Evolutionary conservation across 2,329 filamentous ascomycete species (phyloP), one percentile per base, ranked within the genome.

Genomic region (Diaporthe capsici): DNA sequence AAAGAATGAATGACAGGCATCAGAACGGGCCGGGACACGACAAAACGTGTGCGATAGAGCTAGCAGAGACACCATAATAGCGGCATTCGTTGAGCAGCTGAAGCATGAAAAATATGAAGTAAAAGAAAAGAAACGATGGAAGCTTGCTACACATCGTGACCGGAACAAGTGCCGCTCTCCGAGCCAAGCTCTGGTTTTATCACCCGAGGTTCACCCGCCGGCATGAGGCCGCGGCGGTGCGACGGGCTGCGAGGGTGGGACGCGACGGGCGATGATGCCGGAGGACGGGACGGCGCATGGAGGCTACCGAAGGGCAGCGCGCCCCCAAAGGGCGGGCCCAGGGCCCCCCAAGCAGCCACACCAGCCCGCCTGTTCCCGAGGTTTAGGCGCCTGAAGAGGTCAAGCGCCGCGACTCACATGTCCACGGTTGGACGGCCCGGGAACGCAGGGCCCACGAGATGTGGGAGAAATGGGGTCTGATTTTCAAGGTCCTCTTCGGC

Each of bases 121-220:
- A 9, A n/a, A n/a, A 65, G 57, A 34, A 49, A 31, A 65, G 39
- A 12, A 49, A 49, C 25, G 15, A 4, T n/a, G 8, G 8, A 34
- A 65, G 61, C 28, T 34, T 70, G 53, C 67, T 31, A 28, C 31
- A 17, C 6, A 22, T 25, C 47, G 51, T 34, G 25, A 12, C 34
- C 58, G 57, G 67, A 17, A 67, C 57, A 71, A 47, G 42, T 58
- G 55, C 42, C 60, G n/a, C 49, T 65, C 31, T 15, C 47, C 39
- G 49, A 13, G 25, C 37, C 28, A 10, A 49, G 60, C 9, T 25
- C 8, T 53, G 44, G 7, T n/a, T 42, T 10, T 17, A 67, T 53
- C 28, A 42, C 37, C 75, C 75, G 75, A 76, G 42, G 75, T 71
- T 76, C 49, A 76, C 58, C 75, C 75, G 73, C 57, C 72, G 75